Percentiles rank a stretch among this genome's conserved stretches.
Evolutionary conservation across 164 flowering plant species (phyloP).

Genomic region (Berberis thunbergii): DNA sequence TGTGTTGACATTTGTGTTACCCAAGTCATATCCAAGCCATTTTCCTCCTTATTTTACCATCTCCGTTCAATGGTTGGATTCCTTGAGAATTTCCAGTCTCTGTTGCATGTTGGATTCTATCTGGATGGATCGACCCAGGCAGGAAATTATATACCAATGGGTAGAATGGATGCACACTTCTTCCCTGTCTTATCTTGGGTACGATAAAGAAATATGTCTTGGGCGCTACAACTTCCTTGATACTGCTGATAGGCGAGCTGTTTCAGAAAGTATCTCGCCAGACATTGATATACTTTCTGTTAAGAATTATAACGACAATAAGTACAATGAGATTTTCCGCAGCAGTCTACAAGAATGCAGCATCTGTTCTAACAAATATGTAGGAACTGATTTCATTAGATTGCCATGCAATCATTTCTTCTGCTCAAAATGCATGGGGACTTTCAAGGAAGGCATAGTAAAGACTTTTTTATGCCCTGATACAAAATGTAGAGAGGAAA

Average conservation of each 20-base stretch:
- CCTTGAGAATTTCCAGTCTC: slow-evolving; percentile 43
- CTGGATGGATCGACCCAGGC: slow-evolving; percentile 55
- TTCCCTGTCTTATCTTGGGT: slow-evolving; percentile 56
- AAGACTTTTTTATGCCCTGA: no score
- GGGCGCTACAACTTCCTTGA: slow-evolving; percentile 18
- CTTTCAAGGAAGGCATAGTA: no score
- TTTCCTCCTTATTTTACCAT: slow-evolving; percentile 59
- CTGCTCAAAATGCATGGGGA: no score
- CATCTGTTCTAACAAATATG: slow-evolving; percentile 37
- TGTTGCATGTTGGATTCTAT: slow-evolving; percentile 65
- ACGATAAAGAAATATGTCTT: slow-evolving; percentile 20
- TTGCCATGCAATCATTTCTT: no score
- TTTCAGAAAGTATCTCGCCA: slow-evolving; percentile 33
- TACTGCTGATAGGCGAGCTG: slow-evolving; percentile 55
- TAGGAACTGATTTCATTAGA: no score
- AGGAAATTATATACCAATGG: slow-evolving; percentile 34
- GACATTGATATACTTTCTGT: no score
- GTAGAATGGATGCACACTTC: slow-evolving; percentile 62
- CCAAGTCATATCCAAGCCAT: slow-evolving; percentile 17
- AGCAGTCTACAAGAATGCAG: slow-evolving; percentile 57
- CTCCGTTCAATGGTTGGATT: slow-evolving; percentile 64
- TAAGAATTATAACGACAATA: slow-evolving; percentile 47
- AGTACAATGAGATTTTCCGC: slow-evolving; percentile 43
- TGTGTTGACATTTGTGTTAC: slow-evolving; percentile 68
- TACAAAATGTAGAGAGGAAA: no score